Evolutionary conservation across 768 basidiomycete species (phyloP).

Genomic region (Lactarius trivialis): DNA sequence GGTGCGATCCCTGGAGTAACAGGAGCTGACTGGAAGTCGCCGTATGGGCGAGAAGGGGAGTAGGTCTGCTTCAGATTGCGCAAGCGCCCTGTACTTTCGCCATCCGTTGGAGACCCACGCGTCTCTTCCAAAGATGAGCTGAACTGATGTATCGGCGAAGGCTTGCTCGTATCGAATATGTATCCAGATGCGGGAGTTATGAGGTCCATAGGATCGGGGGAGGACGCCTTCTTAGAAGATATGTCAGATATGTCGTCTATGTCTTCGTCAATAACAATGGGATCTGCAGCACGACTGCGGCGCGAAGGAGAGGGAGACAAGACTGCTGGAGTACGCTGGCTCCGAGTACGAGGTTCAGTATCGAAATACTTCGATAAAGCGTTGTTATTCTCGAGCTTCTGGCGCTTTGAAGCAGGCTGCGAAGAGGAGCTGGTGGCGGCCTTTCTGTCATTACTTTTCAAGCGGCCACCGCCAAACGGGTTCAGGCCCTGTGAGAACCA

Average conservation of each 20-base stretch:
- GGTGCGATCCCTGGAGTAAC: background rate
- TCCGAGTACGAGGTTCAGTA: background rate
- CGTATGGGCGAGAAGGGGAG: background rate
- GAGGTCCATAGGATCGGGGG: slow-evolving; percentile 15
- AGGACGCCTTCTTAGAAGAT: background rate
- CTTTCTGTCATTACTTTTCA: background rate
- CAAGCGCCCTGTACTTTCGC: slow-evolving; percentile 11
- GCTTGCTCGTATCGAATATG: slow-evolving; percentile 5
- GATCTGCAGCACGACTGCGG: background rate
- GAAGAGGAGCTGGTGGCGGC: background rate
- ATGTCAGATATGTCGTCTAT: background rate
- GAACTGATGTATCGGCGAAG: background rate
- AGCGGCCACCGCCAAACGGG: slow-evolving; percentile 1
- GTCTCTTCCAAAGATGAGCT: slow-evolving; percentile 2
- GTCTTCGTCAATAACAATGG: slow-evolving; percentile 11
- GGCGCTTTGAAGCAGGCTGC: background rate
- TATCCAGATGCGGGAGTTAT: background rate
- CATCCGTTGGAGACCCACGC: slow-evolving; percentile 3
- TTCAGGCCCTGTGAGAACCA: background rate
- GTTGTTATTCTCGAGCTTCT: background rate
- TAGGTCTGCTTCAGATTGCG: background rate
- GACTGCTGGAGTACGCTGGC: background rate
- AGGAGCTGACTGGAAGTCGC: background rate
- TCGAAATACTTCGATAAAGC: background rate
- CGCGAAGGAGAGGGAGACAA: slow-evolving; percentile 1